Evolutionary conservation across 2,329 filamentous ascomycete species (phyloP).

Genomic region (Cladosporium cucumerinum): DNA sequence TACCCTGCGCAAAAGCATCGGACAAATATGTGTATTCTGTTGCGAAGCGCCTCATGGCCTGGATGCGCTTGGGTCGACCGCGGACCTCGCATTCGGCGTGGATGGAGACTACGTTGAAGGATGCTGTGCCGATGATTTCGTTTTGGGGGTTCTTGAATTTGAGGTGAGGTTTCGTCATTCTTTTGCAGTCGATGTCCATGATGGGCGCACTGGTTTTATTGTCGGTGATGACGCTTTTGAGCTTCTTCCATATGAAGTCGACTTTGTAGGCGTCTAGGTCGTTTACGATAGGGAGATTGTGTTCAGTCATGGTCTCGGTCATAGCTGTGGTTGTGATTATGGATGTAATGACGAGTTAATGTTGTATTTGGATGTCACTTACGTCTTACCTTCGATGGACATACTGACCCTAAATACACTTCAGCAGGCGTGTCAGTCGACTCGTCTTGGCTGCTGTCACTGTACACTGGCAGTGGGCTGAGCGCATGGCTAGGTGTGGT

Average conservation of each 20-base stretch:
- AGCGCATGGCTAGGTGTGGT: background rate
- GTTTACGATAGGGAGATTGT: background rate
- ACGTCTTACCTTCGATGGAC: background rate
- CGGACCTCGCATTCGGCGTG: slow-evolving; percentile 12
- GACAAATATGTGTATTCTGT: slow-evolving; percentile 12
- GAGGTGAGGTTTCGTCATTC: slow-evolving; percentile 7
- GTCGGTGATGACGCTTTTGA: slow-evolving; percentile 3
- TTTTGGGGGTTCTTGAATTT: background rate
- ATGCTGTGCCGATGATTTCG: slow-evolving; percentile 1
- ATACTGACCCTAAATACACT: background rate
- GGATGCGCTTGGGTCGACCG: slow-evolving; percentile 2
- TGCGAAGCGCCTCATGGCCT: slow-evolving; percentile 8
- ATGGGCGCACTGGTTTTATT: background rate
- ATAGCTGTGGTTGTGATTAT: background rate
- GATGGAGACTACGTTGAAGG: slow-evolving; percentile 12
- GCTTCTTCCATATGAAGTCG: slow-evolving; percentile 8
- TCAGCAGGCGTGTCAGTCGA: background rate
- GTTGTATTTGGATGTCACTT: background rate
- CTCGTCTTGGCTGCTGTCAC: slow-evolving; percentile 3
- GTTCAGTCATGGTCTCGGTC: background rate
- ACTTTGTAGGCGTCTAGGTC: slow-evolving; percentile 6
- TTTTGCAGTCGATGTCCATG: slow-evolving; percentile 9
- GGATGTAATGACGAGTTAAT: no score
- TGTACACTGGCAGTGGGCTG: slow-evolving; percentile 2
- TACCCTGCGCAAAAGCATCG: slow-evolving; percentile 5